These are phyloP conservation scores for Tulasnella sp. DNA, from an alignment of 768 basidiomycete species.

Conservation along the genomic window DNA sequence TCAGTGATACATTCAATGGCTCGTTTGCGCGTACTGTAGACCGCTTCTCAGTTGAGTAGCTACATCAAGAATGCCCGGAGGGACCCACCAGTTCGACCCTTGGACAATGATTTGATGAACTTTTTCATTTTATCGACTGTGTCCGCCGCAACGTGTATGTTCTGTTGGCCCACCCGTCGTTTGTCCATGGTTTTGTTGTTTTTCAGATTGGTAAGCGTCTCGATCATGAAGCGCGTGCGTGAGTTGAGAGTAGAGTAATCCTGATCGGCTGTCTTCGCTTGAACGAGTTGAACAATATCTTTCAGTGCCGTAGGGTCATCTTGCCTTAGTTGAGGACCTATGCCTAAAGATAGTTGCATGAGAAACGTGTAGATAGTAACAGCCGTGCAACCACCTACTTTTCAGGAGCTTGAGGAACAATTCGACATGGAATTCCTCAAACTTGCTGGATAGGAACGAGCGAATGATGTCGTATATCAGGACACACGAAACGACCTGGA, in stretches of 20 bases:
- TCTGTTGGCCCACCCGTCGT: slow-evolving; percentile 32
- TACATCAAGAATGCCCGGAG: not conserved
- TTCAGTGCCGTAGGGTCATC: slow-evolving; percentile 89
- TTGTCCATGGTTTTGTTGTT: slow-evolving; percentile 54
- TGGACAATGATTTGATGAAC: slow-evolving; percentile 60
- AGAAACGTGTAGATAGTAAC: not conserved
- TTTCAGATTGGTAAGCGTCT: slow-evolving; percentile 82
- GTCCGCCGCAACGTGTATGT: slow-evolving; percentile 59
- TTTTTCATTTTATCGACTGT: slow-evolving; percentile 81
- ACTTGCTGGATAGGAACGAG: slow-evolving; percentile 45
- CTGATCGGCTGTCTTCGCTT: slow-evolving; percentile 48
- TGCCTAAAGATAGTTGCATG: slow-evolving; percentile 40
- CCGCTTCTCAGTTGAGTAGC: not conserved
- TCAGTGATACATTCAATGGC: slow-evolving; percentile 69
- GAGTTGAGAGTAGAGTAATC: slow-evolving; percentile 42
- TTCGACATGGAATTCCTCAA: slow-evolving; percentile 76
- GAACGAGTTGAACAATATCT: slow-evolving; percentile 77
- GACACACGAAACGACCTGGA: slow-evolving; percentile 79
- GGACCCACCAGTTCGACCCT: slow-evolving; percentile 56
- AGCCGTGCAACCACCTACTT: slow-evolving; percentile 36
- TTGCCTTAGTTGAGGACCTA: slow-evolving; percentile 78
- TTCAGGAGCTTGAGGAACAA: slow-evolving; percentile 72
- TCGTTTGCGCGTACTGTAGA: slow-evolving; percentile 65
- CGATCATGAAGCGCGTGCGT: slow-evolving; percentile 89
- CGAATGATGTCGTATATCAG: slow-evolving; percentile 88